Conservation (phyloP, 2,329 filamentous ascomycete species). For the Fusarium pseudonygamai region DNA sequence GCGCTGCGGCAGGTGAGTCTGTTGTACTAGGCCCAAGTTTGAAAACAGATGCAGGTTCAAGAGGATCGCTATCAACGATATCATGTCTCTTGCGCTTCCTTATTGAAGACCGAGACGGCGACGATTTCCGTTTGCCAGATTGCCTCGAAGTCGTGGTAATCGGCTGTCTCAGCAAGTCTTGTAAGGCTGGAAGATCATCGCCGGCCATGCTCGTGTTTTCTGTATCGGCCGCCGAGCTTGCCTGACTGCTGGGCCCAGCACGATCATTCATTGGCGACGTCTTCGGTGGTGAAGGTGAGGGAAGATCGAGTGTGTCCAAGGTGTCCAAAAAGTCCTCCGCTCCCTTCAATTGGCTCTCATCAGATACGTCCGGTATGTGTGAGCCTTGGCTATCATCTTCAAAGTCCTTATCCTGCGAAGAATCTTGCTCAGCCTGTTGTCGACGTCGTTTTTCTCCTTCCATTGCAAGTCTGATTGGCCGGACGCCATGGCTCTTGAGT, state of each 20-base stretch:
- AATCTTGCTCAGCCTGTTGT: constrained; percentile 59
- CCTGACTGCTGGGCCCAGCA: constrained; percentile 46
- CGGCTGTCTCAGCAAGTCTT: constrained; percentile 46
- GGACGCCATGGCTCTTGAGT: constrained; percentile 64
- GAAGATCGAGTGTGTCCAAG: constrained; percentile 33
- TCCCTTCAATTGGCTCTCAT: constrained; percentile 49
- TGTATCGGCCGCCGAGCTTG: constrained; percentile 49
- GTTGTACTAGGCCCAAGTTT: constrained; percentile 12
- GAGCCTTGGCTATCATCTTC: constrained; percentile 61
- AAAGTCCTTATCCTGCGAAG: constrained; percentile 60
- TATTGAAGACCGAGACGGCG: constrained; percentile 39
- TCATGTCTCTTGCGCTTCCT: constrained; percentile 46
- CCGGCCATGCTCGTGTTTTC: constrained; percentile 51
- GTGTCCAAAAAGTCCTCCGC: constrained; percentile 29
- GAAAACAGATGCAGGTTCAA: constrained; percentile 40
- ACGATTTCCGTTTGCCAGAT: constrained; percentile 36
- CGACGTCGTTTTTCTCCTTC: constrained; percentile 40
- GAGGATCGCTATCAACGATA: constrained; percentile 46
- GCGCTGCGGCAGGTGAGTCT: constrained; percentile 39
- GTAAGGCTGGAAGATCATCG: constrained; percentile 51
- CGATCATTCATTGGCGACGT: constrained; percentile 41
- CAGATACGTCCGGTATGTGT: constrained; percentile 42
- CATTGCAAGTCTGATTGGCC: constrained; percentile 58
- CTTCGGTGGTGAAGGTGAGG: constrained; percentile 45
- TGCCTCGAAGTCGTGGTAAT: constrained; percentile 20